Conservation (phyloP, 2,329 filamentous ascomycete genomes). For the Colletotrichum cordylinicola region DNA sequence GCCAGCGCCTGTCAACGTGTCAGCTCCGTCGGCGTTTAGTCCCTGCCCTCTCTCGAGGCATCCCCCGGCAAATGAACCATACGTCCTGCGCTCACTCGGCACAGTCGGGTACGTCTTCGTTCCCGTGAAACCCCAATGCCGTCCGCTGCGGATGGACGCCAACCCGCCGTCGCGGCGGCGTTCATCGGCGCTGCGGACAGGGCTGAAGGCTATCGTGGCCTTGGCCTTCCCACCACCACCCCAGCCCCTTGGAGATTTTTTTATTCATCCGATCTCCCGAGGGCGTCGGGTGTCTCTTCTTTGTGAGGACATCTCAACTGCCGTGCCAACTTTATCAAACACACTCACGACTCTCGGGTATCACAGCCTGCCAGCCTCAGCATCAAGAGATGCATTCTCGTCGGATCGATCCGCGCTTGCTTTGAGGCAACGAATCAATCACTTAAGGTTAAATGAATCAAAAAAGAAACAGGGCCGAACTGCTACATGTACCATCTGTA, state of each 20-base stretch:
- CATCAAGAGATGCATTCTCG: neutral
- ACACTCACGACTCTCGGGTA: neutral
- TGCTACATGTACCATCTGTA: neutral
- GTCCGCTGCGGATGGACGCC: neutral
- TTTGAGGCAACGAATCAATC: neutral
- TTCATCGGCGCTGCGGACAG: neutral
- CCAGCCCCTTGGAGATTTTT: neutral
- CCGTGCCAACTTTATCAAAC: neutral
- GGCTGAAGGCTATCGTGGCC: neutral
- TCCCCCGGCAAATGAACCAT: neutral
- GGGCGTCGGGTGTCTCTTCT: neutral
- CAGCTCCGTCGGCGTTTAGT: neutral
- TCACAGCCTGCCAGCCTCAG: neutral
- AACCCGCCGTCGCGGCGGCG: neutral
- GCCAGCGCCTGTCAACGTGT: neutral
- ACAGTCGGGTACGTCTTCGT: neutral
- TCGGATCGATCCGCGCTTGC: neutral
- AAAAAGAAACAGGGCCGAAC: neutral
- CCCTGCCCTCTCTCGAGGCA: neutral
- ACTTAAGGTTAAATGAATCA: neutral
- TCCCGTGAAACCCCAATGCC: neutral
- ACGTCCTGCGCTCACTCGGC: neutral
- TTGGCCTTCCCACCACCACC: neutral
- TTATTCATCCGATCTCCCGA: neutral
- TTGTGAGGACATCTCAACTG: neutral